A percentile compares a stretch with the other conserved stretches of the same genome.
These are phyloP conservation scores for Diaporthe ampelina DNA, from an alignment of 2,329 filamentous ascomycete genomes.

Conservation along the genomic window DNA sequence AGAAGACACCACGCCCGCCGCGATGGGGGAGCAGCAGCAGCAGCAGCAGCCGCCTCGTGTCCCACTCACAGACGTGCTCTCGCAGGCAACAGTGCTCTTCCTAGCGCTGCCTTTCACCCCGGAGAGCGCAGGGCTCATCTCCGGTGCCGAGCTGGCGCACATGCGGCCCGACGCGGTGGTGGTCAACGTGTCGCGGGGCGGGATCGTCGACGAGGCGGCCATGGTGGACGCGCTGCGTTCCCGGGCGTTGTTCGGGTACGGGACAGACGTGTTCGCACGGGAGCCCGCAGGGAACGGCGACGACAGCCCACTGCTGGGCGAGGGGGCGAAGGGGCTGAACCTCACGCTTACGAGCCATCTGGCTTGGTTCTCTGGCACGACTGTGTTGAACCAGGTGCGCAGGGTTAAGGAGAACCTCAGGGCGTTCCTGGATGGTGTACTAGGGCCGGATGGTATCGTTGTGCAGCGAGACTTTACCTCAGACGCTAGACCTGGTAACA, in stretches of 20 bases:
- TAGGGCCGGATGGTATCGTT: constrained; percentile 20
- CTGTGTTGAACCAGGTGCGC: constrained; percentile 42
- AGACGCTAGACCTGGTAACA: neutral
- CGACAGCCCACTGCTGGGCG: constrained; percentile 45
- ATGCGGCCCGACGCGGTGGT: constrained; percentile 45
- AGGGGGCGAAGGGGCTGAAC: constrained; percentile 41
- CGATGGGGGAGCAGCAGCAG: neutral
- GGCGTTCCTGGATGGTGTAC: constrained; percentile 40
- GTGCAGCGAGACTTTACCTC: constrained; percentile 25
- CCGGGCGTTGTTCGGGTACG: constrained; percentile 45
- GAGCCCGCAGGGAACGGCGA: constrained; percentile 45
- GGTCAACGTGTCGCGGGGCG: constrained; percentile 46
- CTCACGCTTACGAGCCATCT: constrained; percentile 47
- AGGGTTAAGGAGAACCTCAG: constrained; percentile 43
- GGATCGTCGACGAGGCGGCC: constrained; percentile 43
- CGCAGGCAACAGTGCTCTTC: constrained; percentile 44
- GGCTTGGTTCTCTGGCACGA: constrained; percentile 46
- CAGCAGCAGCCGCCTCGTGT: constrained; percentile 29
- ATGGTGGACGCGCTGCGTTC: constrained; percentile 44
- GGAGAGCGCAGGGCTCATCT: constrained; percentile 43
- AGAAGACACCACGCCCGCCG: neutral
- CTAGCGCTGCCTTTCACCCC: constrained; percentile 42
- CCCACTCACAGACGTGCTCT: constrained; percentile 44
- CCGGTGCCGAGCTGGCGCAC: constrained; percentile 42
- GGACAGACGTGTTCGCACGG: constrained; percentile 45